Base-by-base conservation (phyloP, 2,329 filamentous ascomycete species). In the Exutisphaerella laricina region DNA sequence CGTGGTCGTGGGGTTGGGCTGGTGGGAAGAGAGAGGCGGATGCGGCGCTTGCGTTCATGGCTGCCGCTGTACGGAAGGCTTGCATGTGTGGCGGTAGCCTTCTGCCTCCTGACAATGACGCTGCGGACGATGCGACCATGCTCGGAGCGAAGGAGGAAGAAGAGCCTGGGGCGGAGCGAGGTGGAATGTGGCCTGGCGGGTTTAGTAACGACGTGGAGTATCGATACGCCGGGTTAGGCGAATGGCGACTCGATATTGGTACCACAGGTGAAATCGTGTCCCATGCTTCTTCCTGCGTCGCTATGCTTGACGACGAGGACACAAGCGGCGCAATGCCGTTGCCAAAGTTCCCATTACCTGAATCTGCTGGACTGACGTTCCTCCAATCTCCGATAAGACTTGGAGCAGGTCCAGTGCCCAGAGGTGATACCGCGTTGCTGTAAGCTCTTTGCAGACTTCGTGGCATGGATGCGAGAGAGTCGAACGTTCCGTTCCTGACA, bases 81-180 rank as follows among this genome's bases (percentile, higher is more conserved):
- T 56, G 56, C 49, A 62, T 58, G 39, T 60, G 59, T n/a, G 58
- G 53, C 13, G 58, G 59, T 26, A 62, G 18, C 16, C 53, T 46
- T 5, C 54, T 44, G 13, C 25, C 39, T 18, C 32, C 33, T n/a
- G 39, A 17, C 5, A 46, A 38, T 29, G 48, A 32, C 13, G 43
- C 34, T 21, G 37, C 26, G 12, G 37, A 25, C 3, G 43, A 40
- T 26, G 25, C 45, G 3, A 39, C 36, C 8, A 36, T 26, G 32
- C 33, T 39, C 13, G 44, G 45, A 5, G 45, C 42, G 32, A 43
- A 47, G 0, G 53, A 52, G 6, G 50, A 52, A 2, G 45, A 45
- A 9, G 41, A 44, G 31, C 47, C 43, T 2, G 41, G 46, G 22
- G 49, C 39, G 16, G 47, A 46, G n/a, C 43, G 38, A 1, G 45